Evolutionary conservation across 2,329 filamentous ascomycete species (phyloP).

Genomic region (Sarocladium brachiariae): DNA sequence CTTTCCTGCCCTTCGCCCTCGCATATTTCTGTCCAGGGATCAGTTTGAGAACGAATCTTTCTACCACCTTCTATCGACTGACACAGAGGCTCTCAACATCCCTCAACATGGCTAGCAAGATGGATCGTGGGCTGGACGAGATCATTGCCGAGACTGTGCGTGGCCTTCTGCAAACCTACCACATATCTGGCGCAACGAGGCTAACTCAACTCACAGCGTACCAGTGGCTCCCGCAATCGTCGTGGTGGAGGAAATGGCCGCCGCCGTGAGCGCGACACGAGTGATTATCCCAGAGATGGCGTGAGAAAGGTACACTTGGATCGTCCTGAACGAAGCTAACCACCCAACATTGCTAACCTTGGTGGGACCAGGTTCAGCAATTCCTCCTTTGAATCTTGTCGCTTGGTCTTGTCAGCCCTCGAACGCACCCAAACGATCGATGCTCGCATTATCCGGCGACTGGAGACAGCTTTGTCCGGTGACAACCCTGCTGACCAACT

Average conservation of each 20-base stretch:
- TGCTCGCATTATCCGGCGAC: conserved; percentile 23
- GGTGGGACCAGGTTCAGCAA: conserved; percentile 9
- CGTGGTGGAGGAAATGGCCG: conserved; percentile 23
- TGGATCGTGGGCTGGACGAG: conserved; percentile 51
- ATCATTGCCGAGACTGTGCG: conserved; percentile 46
- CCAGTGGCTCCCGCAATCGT: conserved; percentile 29
- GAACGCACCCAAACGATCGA: conserved; percentile 22
- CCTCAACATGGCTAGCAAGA: conserved; percentile 32
- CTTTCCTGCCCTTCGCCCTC: background rate
- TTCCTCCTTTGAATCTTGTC: conserved; percentile 9
- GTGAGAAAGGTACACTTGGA: conserved; percentile 95
- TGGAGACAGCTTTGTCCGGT: conserved; percentile 24
- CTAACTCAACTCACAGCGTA: conserved; percentile 22
- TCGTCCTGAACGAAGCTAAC: too few relatives aligned
- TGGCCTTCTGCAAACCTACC: conserved; percentile 7
- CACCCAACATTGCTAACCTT: conserved; percentile 5
- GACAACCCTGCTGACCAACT: conserved; percentile 26
- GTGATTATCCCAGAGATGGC: conserved; percentile 66
- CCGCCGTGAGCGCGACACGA: conserved; percentile 24
- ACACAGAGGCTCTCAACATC: too few relatives aligned
- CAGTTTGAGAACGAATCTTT: background rate
- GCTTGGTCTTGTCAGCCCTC: conserved; percentile 8
- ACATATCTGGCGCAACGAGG: conserved; percentile 1
- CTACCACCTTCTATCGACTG: background rate
- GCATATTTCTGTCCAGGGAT: too few relatives aligned